phyloP scores from a whole-genome alignment of 352 stramenopile species.

The Globisporangium emineosum region DNA sequence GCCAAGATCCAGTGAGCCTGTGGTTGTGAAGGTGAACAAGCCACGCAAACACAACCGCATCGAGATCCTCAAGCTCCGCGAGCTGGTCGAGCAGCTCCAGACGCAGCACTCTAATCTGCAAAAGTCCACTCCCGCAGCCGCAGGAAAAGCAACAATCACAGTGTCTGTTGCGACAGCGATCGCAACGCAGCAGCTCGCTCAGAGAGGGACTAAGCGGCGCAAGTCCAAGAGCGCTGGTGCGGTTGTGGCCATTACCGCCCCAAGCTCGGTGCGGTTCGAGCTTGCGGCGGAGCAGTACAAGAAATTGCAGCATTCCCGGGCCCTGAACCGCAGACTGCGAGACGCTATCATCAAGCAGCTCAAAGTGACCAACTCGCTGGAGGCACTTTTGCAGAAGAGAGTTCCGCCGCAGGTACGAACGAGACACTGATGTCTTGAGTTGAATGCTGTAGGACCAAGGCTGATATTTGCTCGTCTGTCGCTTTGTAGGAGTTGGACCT shows the following conservation, averaged over 20 bases:
- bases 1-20: neutral
- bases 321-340: constrained; percentile 42
- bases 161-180: neutral
- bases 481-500: neutral
- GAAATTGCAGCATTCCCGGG: constrained; percentile 34
- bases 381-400: constrained; percentile 7
- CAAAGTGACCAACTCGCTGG: constrained; percentile 36
- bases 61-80: constrained; percentile 16
- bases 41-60: constrained; percentile 14
- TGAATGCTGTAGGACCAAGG: too few relatives aligned
- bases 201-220: neutral
- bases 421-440: too few relatives aligned
- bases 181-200: neutral
- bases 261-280: constrained; percentile 33
- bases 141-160: neutral
- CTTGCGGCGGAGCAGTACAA: constrained; percentile 40
- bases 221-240: neutral
- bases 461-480: neutral
- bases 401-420: neutral
- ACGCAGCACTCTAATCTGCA: neutral
- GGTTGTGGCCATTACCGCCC: neutral
- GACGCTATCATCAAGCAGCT: constrained; percentile 34
- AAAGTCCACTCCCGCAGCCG: neutral
- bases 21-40: neutral
- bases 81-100: constrained; percentile 11